Conservation (phyloP, 768 basidiomycete species). For the Boletus sensibilis region DNA sequence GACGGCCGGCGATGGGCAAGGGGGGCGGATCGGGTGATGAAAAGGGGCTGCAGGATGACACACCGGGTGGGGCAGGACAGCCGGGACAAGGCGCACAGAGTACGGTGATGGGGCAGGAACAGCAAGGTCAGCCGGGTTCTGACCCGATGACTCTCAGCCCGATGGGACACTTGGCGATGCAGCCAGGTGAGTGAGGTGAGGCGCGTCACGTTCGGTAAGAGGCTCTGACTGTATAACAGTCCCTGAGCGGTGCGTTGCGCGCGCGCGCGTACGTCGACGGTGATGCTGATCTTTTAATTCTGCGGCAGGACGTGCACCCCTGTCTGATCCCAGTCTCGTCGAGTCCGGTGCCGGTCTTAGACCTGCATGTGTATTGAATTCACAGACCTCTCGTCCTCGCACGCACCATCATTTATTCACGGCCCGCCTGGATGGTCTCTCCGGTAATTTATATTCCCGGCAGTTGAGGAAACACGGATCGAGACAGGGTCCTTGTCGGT, state of each 20-base stretch:
- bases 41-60: constrained; percentile 20
- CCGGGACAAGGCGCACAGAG: constrained; percentile 2
- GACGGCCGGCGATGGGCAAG: constrained; percentile 39
- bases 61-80: constrained; percentile 1
- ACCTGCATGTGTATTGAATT: neutral
- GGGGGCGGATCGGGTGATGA: constrained; percentile 25
- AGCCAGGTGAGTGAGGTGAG: constrained; percentile 16
- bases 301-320: constrained; percentile 8
- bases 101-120: constrained; percentile 12
- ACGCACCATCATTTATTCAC: constrained; percentile 2
- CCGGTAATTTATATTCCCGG: constrained; percentile 19
- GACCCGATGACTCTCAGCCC: constrained; percentile 15
- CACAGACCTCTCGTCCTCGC: neutral
- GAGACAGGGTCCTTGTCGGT: neutral
- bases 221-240: neutral
- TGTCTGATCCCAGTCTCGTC: constrained; percentile 1
- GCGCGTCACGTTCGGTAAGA: neutral
- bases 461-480: neutral
- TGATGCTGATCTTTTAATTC: neutral
- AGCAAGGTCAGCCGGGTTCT: constrained; percentile 18
- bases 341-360: neutral
- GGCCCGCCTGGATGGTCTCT: neutral
- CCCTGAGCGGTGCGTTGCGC: constrained; percentile 13
- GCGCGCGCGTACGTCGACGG: neutral
- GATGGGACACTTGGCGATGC: constrained; percentile 21